phyloP scores from a whole-genome alignment of 331 rosid species.

The Quercus phellos region DNA sequence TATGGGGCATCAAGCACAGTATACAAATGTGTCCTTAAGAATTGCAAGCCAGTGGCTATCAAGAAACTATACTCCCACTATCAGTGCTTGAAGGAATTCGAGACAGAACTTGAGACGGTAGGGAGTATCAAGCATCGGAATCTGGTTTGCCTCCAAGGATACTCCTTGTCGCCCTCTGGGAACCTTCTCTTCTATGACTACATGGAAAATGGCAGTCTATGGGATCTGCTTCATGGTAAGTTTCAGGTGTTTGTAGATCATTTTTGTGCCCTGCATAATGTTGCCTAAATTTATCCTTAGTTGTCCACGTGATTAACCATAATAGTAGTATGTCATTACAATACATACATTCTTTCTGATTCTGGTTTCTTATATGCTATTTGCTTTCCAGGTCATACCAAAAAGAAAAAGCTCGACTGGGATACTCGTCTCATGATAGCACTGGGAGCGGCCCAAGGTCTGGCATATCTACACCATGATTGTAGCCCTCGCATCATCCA shows the following conservation, averaged over 20 bases:
- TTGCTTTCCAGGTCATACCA: constrained; percentile 45
- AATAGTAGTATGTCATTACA: not conserved
- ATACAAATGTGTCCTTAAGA: constrained; percentile 93
- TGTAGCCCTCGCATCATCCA: constrained; percentile 96
- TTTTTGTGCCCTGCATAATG: not conserved
- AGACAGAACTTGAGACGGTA: constrained; percentile 86
- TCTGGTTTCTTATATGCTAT: not conserved
- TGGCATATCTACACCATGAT: constrained; percentile 93
- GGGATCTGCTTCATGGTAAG: constrained; percentile 96
- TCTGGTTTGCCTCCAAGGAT: constrained; percentile 95
- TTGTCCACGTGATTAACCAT: not conserved
- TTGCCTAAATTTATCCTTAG: not conserved
- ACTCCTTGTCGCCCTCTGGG: constrained; percentile 80
- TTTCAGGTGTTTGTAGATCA: not conserved
- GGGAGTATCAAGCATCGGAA: constrained; percentile 99
- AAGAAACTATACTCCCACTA: constrained; percentile 81
- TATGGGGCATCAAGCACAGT: constrained; percentile 93
- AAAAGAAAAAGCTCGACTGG: constrained; percentile 84
- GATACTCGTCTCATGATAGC: constrained; percentile 75
- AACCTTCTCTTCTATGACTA: constrained; percentile 93
- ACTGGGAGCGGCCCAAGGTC: constrained; percentile 94
- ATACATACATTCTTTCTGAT: not conserved
- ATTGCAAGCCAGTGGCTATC: constrained; percentile 96
- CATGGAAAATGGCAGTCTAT: constrained; percentile 98
- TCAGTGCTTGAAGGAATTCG: constrained; percentile 72